phyloP scores from a whole-genome alignment of 768 basidiomycete species.

The Termitomyces sp. region DNA sequence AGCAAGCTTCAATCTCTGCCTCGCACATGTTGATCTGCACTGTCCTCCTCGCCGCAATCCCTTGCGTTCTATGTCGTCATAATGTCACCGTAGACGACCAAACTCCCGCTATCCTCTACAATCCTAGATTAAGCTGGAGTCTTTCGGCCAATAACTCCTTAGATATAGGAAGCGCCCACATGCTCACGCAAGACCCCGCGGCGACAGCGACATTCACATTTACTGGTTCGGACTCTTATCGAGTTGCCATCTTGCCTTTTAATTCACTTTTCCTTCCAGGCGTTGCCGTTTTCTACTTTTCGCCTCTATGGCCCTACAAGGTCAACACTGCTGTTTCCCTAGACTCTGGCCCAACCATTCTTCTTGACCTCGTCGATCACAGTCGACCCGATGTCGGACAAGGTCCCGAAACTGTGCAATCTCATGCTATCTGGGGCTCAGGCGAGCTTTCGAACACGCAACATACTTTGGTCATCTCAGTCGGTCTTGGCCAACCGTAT shows the following conservation, averaged over 20 bases:
- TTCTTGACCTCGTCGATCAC: constrained; percentile 35
- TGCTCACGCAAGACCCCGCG: constrained; percentile 15
- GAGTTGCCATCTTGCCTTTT: not conserved
- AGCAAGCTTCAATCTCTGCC: not conserved
- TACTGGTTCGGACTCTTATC: constrained; percentile 24
- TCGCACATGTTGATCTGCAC: constrained; percentile 12
- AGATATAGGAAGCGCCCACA: constrained; percentile 26
- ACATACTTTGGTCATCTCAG: constrained; percentile 32
- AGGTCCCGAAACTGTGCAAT: constrained; percentile 33
- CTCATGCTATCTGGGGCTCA: constrained; percentile 31
- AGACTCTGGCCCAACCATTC: constrained; percentile 24
- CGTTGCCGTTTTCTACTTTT: constrained; percentile 36
- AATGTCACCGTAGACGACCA: constrained; percentile 30
- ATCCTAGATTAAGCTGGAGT: constrained; percentile 25
- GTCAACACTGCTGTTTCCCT: constrained; percentile 35
- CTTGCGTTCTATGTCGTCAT: constrained; percentile 14
- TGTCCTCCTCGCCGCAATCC: constrained; percentile 10
- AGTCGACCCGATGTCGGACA: constrained; percentile 20
- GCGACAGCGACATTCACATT: constrained; percentile 38
- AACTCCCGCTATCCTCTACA: constrained; percentile 24
- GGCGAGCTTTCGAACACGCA: constrained; percentile 23
- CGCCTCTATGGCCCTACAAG: constrained; percentile 40
- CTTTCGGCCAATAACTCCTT: constrained; percentile 22
- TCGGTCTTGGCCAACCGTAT: constrained; percentile 28
- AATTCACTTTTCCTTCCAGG: constrained; percentile 20